Conservation (phyloP, 805 yeast species). For the Sugiyamaella boreocaroliniensis region DNA sequence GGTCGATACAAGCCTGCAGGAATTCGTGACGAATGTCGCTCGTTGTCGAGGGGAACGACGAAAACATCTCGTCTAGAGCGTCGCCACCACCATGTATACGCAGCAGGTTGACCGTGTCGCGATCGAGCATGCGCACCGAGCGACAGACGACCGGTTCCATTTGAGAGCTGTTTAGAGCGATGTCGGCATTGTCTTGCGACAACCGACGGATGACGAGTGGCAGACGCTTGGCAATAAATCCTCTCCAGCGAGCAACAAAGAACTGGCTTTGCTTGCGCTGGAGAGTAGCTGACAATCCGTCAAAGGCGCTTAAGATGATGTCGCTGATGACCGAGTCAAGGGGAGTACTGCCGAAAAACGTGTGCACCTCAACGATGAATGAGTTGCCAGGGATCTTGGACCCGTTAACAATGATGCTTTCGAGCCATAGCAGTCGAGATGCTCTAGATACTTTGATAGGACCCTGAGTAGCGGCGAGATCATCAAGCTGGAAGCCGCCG, state of each 20-base stretch:
- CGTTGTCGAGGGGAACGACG: constrained; percentile 43
- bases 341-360: constrained; percentile 4
- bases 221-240: constrained; percentile 40
- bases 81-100: constrained; percentile 34
- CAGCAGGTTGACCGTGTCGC: constrained; percentile 31
- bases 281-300: constrained; percentile 38
- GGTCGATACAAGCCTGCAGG: constrained; percentile 38
- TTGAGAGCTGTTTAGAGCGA: background rate
- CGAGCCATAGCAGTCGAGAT: constrained; percentile 21
- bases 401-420: constrained; percentile 16
- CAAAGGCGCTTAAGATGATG: constrained; percentile 39
- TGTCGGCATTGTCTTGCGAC: constrained; percentile 15
- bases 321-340: constrained; percentile 29
- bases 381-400: constrained; percentile 15
- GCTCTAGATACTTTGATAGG: constrained; percentile 11
- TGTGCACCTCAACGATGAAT: constrained; percentile 13
- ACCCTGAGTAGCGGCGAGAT: background rate
- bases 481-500: background rate
- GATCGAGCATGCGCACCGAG: constrained; percentile 32
- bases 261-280: constrained; percentile 29
- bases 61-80: constrained; percentile 44
- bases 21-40: constrained; percentile 47
- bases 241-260: constrained; percentile 38
- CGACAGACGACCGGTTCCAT: constrained; percentile 26
- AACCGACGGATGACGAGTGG: constrained; percentile 40